Base-by-base conservation (phyloP, 108 stramenopile genomes). In the Asterionellopsis glacialis region DNA sequence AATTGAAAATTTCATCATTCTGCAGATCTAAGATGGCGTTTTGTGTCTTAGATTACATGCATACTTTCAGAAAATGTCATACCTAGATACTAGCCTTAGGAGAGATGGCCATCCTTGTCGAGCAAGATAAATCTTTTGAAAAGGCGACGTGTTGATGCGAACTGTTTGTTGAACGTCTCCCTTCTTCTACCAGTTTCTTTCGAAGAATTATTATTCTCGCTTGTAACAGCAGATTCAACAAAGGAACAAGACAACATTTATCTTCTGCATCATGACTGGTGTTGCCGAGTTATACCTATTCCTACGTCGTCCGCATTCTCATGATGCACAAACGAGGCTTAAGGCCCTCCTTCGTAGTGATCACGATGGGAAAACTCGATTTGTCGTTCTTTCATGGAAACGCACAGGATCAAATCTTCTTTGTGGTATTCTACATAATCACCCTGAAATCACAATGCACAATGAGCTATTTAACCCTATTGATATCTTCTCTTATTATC, bases 381-480 rank as follows among this genome's bases (percentile, higher is more conserved):
- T 73, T 67, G 76, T 57, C 1, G 72, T 77, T 0, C 40, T 77
- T 49, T 59, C 50, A 4, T 77, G 59, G 59, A 63, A 69, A 44
- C 53, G 76, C 28, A 77, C 76, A 11, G 76, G 76, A 12, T 68
- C 66, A 12, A 77, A 73, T 51, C 55, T 70, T 7, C 55, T 77
- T 25, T 77, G 76, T 55, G 70, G 70, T 9, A 67, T 73, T 13
- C 60, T 77, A n/a, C 41, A 59, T 47, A 55, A 69, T 9, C 76
- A 77, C 49, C 67, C 63, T 1, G 72, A 77, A 33, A 65, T 77
- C 15, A 39, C 55, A 16, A 77, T 77, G 76, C 76, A 77, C 63
- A 71, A 77, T 26, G 76, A 77, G 43, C 41, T 77, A 15, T 77
- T 77, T 63, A 77, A 77, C 39, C 55, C 45, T 48, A 77, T 63